Evolutionary conservation across 2,329 filamentous ascomycete genomes (phyloP).

Genomic region (Pseudohalonectria lignicola): DNA sequence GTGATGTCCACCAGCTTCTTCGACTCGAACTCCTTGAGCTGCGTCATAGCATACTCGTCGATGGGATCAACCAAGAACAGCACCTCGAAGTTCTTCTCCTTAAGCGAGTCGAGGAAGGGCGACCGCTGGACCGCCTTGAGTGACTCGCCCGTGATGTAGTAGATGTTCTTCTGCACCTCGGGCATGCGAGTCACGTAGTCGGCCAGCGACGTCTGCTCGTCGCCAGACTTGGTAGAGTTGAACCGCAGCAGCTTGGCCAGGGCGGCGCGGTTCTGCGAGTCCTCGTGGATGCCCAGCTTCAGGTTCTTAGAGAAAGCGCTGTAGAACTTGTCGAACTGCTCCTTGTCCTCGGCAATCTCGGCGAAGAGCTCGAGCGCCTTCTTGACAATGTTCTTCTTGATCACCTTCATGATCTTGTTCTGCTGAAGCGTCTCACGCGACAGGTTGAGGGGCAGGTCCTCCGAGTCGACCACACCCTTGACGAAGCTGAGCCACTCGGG

Average conservation of each 20-base stretch:
- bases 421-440: conserved; percentile 99
- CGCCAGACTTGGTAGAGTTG: conserved; percentile 97
- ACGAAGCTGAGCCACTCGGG: conserved; percentile 99
- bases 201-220: conserved; percentile 84
- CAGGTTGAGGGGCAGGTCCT: conserved; percentile 98
- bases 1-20: conserved; percentile 99
- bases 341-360: conserved; percentile 98
- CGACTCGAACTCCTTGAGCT: conserved; percentile 99
- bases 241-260: conserved; percentile 98
- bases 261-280: conserved; percentile 85
- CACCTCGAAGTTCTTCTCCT: conserved; percentile 99
- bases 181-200: conserved; percentile 99
- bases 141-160: conserved; percentile 99
- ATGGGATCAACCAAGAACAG: conserved; percentile 99
- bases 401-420: conserved; percentile 99
- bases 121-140: conserved; percentile 97
- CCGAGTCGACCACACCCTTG: conserved; percentile 99
- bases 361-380: conserved; percentile 99
- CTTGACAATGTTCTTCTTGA: conserved; percentile 99
- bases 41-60: conserved; percentile 98
- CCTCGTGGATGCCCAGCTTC: conserved; percentile 99
- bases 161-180: conserved; percentile 99
- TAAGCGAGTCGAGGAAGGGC: conserved; percentile 96
- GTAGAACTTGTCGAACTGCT: conserved; percentile 99
- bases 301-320: conserved; percentile 99